Evolutionary conservation across 192 early-diverging fungal genomes (phyloP), one percentile per base, ranked within the genome.

Genomic region (Linnemannia elongata): DNA sequence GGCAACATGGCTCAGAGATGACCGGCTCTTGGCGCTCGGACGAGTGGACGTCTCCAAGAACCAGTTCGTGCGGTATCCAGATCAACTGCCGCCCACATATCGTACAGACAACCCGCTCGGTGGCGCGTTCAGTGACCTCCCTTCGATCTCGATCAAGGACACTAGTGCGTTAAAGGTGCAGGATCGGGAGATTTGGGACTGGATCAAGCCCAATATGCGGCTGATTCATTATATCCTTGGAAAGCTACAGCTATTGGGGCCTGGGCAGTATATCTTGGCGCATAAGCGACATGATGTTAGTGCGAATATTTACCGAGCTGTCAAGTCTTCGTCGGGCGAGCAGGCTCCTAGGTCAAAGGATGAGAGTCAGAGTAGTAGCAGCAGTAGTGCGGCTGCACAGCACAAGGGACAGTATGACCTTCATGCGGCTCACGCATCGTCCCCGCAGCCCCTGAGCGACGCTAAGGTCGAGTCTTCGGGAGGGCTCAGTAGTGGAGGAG

Each of bases 201-300:
- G 79, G 79, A 87, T 87, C 75, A 87, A 87, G 68, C 85, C 85
- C 1, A 81, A 77, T 35, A 87, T 87, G 85, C 79, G 85, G 0
- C 4, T 81, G 63, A 87, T 87, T 47, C 85, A 87, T 42, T 78
- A 81, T 70, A 55, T 87, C 45, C 54, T 87, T 1, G 85, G 80
- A 18, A 81, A 78, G 42, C 24, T 87, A 22, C 44, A 70, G 47
- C 30, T 30, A 10, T 73, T 87, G 13, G 72, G 60, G 33, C 79
- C 85, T n/a, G 85, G 85, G 2, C 79, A 81, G 72, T 87, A 87
- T 30, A 78, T 87, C 24, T 24, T 87, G 35, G 66, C 66, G 7
- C 85, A 87, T 33, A 87, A 81, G 33, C 33, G 75, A 33, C n/a
- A 54, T 30, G 85, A 87, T 41, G 76, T 87, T 24, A 87, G 71